These are phyloP conservation scores for Russula lepida DNA, from an alignment of 768 basidiomycete species.

Conservation along the genomic window DNA sequence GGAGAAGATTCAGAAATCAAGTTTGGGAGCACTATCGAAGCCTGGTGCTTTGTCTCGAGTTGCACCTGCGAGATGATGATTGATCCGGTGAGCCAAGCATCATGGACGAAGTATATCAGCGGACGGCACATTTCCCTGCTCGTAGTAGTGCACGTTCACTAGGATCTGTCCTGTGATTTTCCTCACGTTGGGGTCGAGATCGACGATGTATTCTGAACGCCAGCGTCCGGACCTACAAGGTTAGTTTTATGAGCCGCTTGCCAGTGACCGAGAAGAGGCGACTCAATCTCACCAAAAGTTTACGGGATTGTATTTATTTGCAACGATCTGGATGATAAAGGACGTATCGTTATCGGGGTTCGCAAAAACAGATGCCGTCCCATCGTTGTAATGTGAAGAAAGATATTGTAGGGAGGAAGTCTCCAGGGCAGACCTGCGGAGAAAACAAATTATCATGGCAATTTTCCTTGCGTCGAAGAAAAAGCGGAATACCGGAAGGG, in stretches of 20 bases:
- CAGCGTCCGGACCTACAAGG: conserved; percentile 81
- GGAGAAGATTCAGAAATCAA: conserved; percentile 47
- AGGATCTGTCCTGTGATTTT: conserved; percentile 64
- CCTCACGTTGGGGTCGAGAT: conserved; percentile 52
- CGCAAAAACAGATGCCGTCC: conserved; percentile 67
- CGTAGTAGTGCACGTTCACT: conserved; percentile 92
- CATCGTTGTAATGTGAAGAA: conserved; percentile 73
- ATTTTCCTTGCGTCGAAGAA: neutral
- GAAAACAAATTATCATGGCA: neutral
- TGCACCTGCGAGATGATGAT: conserved; percentile 59
- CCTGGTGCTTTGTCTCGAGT: conserved; percentile 64
- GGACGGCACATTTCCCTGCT: conserved; percentile 80
- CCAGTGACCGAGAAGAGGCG: neutral
- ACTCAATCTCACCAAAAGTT: conserved; percentile 74
- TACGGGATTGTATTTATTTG: conserved; percentile 88
- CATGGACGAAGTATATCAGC: neutral
- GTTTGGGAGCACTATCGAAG: conserved; percentile 56
- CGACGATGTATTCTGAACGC: conserved; percentile 79
- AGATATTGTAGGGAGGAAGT: conserved; percentile 59
- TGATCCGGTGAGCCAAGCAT: neutral
- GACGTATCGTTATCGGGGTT: conserved; percentile 35
- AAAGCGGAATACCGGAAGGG: conserved; percentile 53
- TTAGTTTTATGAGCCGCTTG: neutral
- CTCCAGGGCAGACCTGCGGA: conserved; percentile 59
- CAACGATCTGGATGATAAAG: conserved; percentile 78